phyloP scores from a whole-genome alignment of 305 asterid species.

The Plantago lanceolata region DNA sequence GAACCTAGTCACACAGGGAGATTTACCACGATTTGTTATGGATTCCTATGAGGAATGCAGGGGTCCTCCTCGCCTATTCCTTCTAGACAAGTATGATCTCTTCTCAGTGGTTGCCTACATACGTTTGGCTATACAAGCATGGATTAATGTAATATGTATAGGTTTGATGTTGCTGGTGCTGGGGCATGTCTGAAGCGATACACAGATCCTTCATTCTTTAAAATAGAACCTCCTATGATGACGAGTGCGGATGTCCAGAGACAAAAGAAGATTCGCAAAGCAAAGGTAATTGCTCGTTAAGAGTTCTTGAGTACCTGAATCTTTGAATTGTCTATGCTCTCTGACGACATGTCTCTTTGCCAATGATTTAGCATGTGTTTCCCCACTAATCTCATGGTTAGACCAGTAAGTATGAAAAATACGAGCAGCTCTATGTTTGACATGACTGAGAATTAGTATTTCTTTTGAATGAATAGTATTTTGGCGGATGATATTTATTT shows the following conservation, averaged over 20 bases:
- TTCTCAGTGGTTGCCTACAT: conserved; percentile 17
- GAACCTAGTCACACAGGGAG: conserved; percentile 64
- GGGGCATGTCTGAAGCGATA: conserved; percentile 91
- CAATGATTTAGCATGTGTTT: background rate
- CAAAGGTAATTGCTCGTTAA: conserved; percentile 50
- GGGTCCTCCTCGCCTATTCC: conserved; percentile 92
- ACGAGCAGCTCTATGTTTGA: conserved; percentile 2
- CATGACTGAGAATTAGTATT: background rate
- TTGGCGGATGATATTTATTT: background rate
- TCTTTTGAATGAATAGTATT: conserved; percentile 1
- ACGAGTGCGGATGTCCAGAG: conserved; percentile 42
- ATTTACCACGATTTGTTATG: conserved; percentile 84
- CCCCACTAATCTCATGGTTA: background rate
- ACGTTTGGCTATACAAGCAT: conserved; percentile 7
- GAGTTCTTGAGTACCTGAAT: conserved; percentile 1
- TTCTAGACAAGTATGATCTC: conserved; percentile 80
- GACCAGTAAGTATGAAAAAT: conserved; percentile 2
- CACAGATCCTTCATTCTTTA: conserved; percentile 77
- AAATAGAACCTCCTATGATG: conserved; percentile 48
- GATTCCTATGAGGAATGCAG: conserved; percentile 96
- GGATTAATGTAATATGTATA: conserved; percentile 28
- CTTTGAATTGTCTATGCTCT: conserved; percentile 11
- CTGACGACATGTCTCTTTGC: conserved; percentile 14
- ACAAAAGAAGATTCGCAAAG: conserved; percentile 69
- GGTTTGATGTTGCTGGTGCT: conserved; percentile 93